Evolutionary conservation across 805 yeast genomes (phyloP), one percentile per base, ranked within the genome.

Genomic region (Saturnispora ahearnii): DNA sequence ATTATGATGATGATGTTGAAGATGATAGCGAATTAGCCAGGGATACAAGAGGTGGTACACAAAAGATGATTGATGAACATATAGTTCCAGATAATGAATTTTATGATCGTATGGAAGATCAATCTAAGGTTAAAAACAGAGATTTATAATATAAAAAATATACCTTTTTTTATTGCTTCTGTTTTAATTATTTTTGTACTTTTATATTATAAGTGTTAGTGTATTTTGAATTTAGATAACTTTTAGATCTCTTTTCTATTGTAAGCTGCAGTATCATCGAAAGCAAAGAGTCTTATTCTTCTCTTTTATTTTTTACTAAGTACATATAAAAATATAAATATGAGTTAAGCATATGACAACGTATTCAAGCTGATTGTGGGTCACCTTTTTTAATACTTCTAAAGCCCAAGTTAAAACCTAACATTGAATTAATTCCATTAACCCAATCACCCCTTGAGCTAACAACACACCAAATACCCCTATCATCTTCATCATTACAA

Each of bases 11-110:
- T 59, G 93, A 79, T 49, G 62, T 60, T 11, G 91, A 86, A 26
- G 96, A 89, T 65, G 97, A 91, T 64, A 68, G 83, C 0, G 75
- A 73, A 41, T 82, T 76, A 52, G 89, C 95, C 10, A 81, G 79
- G 56, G 97, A 91, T 57, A 87, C 93, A 18, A 79, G 86, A 63
- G 97, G 97, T 37, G 98, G 98, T 2, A 85, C 95, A 0, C 84
- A 83, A 61, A 79, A 77, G 62, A 91, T 91, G 13, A 76, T 93
- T 51, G 98, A 91, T 64, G 81, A 78, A 57, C 73, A 70, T 30
- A 72, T 87, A 45, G 84, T 79, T 56, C 82, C 82, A 2, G 84
- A 76, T 45, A 83, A 81, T 59, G 98, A 91, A 67, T 86, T 80
- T 61, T 89, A 82, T 61, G 87, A 82, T 49, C 78, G 74, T 51